Percentiles rank a stretch among this genome's conserved stretches.
These are phyloP conservation scores for Dalbergia cochinchinensis DNA, from an alignment of 306 rosid genomes.

Conservation along the genomic window DNA sequence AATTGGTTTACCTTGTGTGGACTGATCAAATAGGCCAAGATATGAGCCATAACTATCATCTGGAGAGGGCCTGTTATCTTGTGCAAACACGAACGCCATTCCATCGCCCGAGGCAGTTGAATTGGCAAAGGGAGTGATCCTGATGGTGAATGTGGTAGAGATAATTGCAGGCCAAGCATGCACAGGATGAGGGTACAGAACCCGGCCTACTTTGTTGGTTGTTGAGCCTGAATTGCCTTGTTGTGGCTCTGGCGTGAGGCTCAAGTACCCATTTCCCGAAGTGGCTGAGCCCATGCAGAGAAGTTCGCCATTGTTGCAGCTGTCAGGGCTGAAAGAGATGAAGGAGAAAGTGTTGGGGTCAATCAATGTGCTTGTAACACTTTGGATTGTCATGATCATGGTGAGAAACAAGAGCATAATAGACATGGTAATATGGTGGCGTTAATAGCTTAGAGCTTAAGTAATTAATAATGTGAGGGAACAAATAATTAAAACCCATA, in stretches of 20 bases:
- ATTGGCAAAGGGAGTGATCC: constrained; percentile 54
- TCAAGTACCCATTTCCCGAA: constrained; percentile 53
- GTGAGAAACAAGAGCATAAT: constrained; percentile 37
- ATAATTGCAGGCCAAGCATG: constrained; percentile 65
- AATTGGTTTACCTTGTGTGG: constrained; percentile 56
- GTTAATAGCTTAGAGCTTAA: not conserved
- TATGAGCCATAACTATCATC: constrained; percentile 60
- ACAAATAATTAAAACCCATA: not conserved
- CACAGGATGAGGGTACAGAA: constrained; percentile 54
- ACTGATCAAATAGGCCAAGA: constrained; percentile 61
- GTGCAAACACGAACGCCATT: constrained; percentile 63
- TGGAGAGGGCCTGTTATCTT: constrained; percentile 60
- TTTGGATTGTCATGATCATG: constrained; percentile 35
- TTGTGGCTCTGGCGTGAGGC: constrained; percentile 61
- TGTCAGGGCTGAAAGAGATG: constrained; percentile 55
- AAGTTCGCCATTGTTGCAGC: constrained; percentile 57
- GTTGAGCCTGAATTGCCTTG: constrained; percentile 37
- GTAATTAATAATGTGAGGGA: not conserved
- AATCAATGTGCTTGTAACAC: constrained; percentile 30
- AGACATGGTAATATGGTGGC: constrained; percentile 38
- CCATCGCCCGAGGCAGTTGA: constrained; percentile 64
- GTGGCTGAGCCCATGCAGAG: constrained; percentile 69
- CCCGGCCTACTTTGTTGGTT: constrained; percentile 56
- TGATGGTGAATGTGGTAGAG: constrained; percentile 63
- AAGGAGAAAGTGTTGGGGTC: constrained; percentile 54